Evolutionary conservation across 2,329 filamentous ascomycete species (phyloP).

Genomic region (Didymella lethalis): DNA sequence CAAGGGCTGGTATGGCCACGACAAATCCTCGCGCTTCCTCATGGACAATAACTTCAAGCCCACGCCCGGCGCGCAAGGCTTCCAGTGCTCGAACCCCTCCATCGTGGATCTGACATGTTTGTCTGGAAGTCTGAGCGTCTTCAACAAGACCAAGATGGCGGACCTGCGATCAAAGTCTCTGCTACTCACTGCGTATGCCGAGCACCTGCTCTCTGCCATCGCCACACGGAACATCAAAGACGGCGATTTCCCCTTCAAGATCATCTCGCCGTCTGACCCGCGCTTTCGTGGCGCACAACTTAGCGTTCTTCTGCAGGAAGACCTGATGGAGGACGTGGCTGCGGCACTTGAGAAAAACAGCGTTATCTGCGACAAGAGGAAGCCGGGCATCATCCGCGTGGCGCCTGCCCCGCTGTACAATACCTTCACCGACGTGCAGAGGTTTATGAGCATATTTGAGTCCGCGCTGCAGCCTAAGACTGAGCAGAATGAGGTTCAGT

Average conservation of each 20-base stretch:
- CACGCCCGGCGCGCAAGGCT: slow-evolving; percentile 79
- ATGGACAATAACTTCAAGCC: slow-evolving; percentile 86
- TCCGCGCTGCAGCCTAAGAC: slow-evolving; percentile 45
- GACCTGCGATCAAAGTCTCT: slow-evolving; percentile 74
- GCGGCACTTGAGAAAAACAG: slow-evolving; percentile 70
- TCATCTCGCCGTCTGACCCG: slow-evolving; percentile 74
- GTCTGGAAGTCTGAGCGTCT: slow-evolving; percentile 74
- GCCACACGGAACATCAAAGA: slow-evolving; percentile 32
- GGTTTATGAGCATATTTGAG: slow-evolving; percentile 57
- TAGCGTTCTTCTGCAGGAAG: slow-evolving; percentile 73
- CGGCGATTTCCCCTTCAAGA: slow-evolving; percentile 49
- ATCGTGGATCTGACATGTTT: slow-evolving; percentile 82
- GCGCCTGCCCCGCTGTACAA: slow-evolving; percentile 87
- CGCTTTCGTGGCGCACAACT: slow-evolving; percentile 77
- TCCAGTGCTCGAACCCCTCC: slow-evolving; percentile 83
- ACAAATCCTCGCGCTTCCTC: slow-evolving; percentile 77
- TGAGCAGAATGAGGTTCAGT: slow-evolving; percentile 2
- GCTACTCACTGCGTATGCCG: slow-evolving; percentile 72
- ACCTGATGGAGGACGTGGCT: slow-evolving; percentile 72
- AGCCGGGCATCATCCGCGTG: slow-evolving; percentile 83
- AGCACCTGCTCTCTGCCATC: slow-evolving; percentile 39
- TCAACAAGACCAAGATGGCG: slow-evolving; percentile 73
- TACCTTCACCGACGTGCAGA: slow-evolving; percentile 73
- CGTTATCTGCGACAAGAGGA: slow-evolving; percentile 81
- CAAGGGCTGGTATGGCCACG: slow-evolving; percentile 86